Evolutionary conservation across 352 stramenopile species (phyloP).

Genomic region (Globisporangium nunn): DNA sequence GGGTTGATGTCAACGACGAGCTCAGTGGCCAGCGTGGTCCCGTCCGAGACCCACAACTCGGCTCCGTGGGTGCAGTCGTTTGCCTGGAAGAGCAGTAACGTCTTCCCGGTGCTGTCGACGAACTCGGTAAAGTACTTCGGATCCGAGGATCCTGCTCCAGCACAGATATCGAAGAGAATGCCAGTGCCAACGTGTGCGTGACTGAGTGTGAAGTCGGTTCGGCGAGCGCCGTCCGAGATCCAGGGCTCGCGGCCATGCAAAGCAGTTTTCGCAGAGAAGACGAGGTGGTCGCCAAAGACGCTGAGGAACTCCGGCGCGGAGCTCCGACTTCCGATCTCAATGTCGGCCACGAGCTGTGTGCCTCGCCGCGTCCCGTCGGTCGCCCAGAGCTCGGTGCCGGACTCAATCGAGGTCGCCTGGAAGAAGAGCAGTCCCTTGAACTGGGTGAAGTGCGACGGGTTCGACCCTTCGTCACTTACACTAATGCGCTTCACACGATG

Average conservation of each 20-base stretch:
- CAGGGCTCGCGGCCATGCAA: constrained; percentile 47
- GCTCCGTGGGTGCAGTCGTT: constrained; percentile 71
- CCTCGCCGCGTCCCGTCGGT: constrained; percentile 48
- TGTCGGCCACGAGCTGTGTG: constrained; percentile 50
- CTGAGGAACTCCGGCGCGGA: constrained; percentile 32
- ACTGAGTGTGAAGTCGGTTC: constrained; percentile 21
- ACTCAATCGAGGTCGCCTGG: constrained; percentile 39
- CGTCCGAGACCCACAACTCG: constrained; percentile 80
- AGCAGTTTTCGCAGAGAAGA: constrained; percentile 46
- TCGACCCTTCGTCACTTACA: constrained; percentile 14
- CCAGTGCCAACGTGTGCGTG: constrained; percentile 22
- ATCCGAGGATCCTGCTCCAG: constrained; percentile 32
- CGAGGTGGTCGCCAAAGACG: constrained; percentile 25
- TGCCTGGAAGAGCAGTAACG: constrained; percentile 72
- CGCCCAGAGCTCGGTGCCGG: constrained; percentile 70
- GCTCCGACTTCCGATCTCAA: constrained; percentile 36
- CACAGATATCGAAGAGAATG: constrained; percentile 59
- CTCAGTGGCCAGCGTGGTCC: constrained; percentile 32
- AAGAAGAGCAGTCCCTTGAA: constrained; percentile 53
- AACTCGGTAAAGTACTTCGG: constrained; percentile 44
- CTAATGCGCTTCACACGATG: constrained; percentile 46
- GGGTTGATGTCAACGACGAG: constrained; percentile 57
- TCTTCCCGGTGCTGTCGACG: background rate
- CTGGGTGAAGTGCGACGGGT: constrained; percentile 33
- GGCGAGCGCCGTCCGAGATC: constrained; percentile 37